phyloP scores from a whole-genome alignment of 768 basidiomycete species.

The Suillus subluteus region DNA sequence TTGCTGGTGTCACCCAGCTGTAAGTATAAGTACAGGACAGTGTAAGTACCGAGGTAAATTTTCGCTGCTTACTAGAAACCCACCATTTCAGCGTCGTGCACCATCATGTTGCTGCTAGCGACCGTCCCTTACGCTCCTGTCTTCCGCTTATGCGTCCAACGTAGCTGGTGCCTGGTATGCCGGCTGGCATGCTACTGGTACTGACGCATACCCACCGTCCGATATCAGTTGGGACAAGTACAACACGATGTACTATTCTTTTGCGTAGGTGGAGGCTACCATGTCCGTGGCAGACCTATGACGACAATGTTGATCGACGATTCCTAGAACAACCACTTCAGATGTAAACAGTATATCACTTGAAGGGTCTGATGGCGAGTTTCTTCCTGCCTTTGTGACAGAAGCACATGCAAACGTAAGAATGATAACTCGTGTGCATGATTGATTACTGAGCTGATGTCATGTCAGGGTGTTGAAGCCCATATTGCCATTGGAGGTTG shows the following conservation, averaged over 20 bases:
- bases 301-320: background rate
- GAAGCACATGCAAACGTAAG: constrained; percentile 15
- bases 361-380: constrained; percentile 3
- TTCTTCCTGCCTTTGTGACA: constrained; percentile 13
- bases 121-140: background rate
- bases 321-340: constrained; percentile 11
- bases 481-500: constrained; percentile 69
- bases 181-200: constrained; percentile 6
- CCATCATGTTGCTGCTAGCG: constrained; percentile 4
- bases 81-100: background rate
- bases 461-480: constrained; percentile 54
- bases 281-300: background rate
- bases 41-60: background rate
- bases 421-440: background rate
- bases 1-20: background rate
- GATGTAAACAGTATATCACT: constrained; percentile 7
- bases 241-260: constrained; percentile 59
- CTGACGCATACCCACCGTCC: constrained; percentile 44
- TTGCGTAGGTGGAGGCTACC: constrained; percentile 47
- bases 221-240: constrained; percentile 55
- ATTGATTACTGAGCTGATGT: background rate
- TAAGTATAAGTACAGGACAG: background rate
- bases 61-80: too few species aligned
- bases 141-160: background rate
- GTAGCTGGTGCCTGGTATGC: constrained; percentile 10